Evolutionary conservation across 352 stramenopile species (phyloP).

Genomic region (Phytophthora hibernalis): DNA sequence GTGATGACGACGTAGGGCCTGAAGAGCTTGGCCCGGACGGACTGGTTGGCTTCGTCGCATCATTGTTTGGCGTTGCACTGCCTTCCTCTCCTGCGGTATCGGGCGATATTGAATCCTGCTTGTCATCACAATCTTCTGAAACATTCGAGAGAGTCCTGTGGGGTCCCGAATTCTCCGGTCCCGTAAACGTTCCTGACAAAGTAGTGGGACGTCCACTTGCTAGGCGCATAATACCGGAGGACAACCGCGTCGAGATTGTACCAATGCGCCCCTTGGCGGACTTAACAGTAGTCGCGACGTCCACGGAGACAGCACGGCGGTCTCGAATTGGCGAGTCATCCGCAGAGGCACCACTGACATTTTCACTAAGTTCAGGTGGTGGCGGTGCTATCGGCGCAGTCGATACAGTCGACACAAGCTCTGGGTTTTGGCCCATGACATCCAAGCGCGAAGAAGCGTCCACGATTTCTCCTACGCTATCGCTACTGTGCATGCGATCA

Average conservation of each 20-base stretch:
- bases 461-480: conserved; percentile 45
- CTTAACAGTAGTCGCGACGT: conserved; percentile 67
- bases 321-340: conserved; percentile 30
- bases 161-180: conserved; percentile 18
- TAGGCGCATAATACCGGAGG: conserved; percentile 69
- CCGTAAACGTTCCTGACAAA: conserved; percentile 28
- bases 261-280: conserved; percentile 69
- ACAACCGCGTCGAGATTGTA: conserved; percentile 80
- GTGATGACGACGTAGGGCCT: conserved; percentile 22
- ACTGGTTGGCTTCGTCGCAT: conserved; percentile 26
- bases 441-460: conserved; percentile 33
- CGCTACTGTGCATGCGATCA: conserved; percentile 47
- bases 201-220: conserved; percentile 33
- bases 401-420: conserved; percentile 32
- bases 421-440: conserved; percentile 28
- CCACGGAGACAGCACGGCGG: conserved; percentile 46
- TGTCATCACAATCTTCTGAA: conserved; percentile 32
- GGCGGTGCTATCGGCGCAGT: conserved; percentile 29
- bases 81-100: conserved; percentile 31
- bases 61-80: conserved; percentile 13
- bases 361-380: conserved; percentile 24
- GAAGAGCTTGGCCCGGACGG: conserved; percentile 28
- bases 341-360: conserved; percentile 1
- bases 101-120: conserved; percentile 28
- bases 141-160: conserved; percentile 39